These are phyloP conservation scores for Amanita muscaria DNA, from an alignment of 768 basidiomycete species.

Conservation along the genomic window DNA sequence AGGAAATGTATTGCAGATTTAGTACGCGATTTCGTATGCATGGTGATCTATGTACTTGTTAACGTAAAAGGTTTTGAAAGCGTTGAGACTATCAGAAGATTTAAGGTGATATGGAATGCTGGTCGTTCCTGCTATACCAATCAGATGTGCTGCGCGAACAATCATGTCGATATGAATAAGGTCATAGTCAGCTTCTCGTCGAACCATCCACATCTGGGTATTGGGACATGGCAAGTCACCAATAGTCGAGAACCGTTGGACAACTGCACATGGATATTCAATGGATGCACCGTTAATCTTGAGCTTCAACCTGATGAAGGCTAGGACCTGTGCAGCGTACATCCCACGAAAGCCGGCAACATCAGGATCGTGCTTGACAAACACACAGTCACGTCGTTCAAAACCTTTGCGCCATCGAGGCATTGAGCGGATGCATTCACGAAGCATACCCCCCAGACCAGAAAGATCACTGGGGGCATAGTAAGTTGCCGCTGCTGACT, in stretches of 20 bases:
- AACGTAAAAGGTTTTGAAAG: too few relatives aligned
- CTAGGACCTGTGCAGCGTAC: background rate
- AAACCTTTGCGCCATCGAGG: background rate
- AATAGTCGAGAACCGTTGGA: conserved; percentile 18
- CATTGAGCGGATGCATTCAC: background rate
- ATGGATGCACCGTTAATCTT: too few relatives aligned
- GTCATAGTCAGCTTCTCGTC: conserved; percentile 15
- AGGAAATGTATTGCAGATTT: too few relatives aligned
- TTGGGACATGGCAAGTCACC: conserved; percentile 14
- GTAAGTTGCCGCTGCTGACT: background rate
- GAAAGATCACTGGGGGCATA: background rate
- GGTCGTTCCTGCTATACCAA: conserved; percentile 16
- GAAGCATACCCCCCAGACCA: too few relatives aligned
- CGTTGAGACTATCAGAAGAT: conserved; percentile 8
- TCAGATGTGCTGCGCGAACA: too few relatives aligned
- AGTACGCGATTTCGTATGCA: too few relatives aligned
- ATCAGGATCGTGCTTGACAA: background rate
- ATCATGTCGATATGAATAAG: conserved; percentile 21
- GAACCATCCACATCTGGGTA: conserved; percentile 24
- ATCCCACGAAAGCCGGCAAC: background rate
- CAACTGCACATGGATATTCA: conserved; percentile 22
- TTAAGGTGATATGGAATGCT: conserved; percentile 14
- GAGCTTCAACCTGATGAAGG: background rate
- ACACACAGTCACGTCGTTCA: background rate
- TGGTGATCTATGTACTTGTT: too few relatives aligned